Evolutionary conservation across 441 rosid species (phyloP).

Genomic region (Aleurites moluccanus): DNA sequence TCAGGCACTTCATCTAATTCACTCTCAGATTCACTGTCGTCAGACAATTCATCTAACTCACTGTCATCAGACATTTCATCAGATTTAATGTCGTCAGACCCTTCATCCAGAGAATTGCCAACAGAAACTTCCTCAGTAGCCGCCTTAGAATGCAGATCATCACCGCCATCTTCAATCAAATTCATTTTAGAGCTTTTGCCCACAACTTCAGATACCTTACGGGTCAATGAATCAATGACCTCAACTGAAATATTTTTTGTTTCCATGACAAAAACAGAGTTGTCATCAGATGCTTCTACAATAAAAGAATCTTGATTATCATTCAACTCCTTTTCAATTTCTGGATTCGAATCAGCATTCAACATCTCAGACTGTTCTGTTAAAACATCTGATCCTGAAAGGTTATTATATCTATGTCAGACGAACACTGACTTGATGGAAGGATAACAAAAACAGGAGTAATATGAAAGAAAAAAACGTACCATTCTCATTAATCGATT

Average conservation of each 20-base stretch:
- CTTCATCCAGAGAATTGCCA: too few relatives aligned
- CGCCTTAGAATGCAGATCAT: not conserved
- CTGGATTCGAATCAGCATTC: constrained; percentile 7
- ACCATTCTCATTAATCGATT: constrained; percentile 29
- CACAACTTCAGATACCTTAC: not conserved
- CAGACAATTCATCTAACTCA: not conserved
- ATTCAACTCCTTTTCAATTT: not conserved
- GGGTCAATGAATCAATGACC: not conserved
- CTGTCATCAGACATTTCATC: not conserved
- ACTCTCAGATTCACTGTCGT: too few relatives aligned
- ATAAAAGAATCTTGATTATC: constrained; percentile 1
- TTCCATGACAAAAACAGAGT: not conserved
- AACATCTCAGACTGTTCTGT: constrained; percentile 19
- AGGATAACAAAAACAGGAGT: not conserved
- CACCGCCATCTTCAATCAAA: not conserved
- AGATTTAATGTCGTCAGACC: too few relatives aligned
- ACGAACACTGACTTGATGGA: not conserved
- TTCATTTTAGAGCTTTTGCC: constrained; percentile 5
- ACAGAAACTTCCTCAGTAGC: constrained; percentile 3
- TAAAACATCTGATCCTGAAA: constrained; percentile 23
- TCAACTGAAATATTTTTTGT: not conserved
- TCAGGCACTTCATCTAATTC: too few relatives aligned
- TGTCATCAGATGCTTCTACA: constrained; percentile 19
- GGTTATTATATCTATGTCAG: not conserved
- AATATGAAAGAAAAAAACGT: not conserved